A percentile compares a stretch with the other conserved stretches of the same genome.
phyloP scores from a whole-genome alignment of 352 stramenopile species.

The Phytophthora tentaculata region DNA sequence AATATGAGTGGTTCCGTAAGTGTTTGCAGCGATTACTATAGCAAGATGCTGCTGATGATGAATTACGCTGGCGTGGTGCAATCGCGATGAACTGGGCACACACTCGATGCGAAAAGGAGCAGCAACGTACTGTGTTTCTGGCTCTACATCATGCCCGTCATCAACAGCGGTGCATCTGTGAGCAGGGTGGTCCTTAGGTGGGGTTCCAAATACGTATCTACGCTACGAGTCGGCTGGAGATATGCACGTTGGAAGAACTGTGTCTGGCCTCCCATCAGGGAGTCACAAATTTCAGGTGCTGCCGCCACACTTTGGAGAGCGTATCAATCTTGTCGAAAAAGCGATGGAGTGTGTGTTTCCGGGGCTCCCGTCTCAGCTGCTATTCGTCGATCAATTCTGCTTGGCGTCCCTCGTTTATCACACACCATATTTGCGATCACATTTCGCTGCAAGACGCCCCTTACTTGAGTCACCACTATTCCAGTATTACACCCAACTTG shows the following conservation, averaged over 20 bases:
- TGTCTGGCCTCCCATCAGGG: slow-evolving; percentile 17
- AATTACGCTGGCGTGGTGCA: slow-evolving; percentile 21
- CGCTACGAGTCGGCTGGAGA: slow-evolving; percentile 25
- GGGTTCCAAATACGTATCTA: slow-evolving; percentile 30
- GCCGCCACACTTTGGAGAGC: slow-evolving; percentile 25
- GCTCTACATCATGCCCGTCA: slow-evolving; percentile 29
- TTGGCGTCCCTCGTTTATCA: slow-evolving; percentile 18
- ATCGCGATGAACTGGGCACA: slow-evolving; percentile 18
- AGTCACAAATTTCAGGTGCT: slow-evolving; percentile 22
- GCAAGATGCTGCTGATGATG: background rate
- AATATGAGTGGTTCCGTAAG: slow-evolving; percentile 20
- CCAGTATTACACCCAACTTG: slow-evolving; percentile 2
- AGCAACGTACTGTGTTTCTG: slow-evolving; percentile 23
- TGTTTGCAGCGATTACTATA: slow-evolving; percentile 11
- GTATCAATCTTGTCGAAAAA: no score
- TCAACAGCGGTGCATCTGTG: slow-evolving; percentile 24
- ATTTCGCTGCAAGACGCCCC: background rate
- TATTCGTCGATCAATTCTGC: slow-evolving; percentile 14
- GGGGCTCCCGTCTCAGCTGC: no score
- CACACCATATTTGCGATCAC: background rate
- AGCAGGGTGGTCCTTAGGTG: slow-evolving; percentile 25
- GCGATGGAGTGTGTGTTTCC: no score
- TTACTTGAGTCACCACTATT: slow-evolving; percentile 16
- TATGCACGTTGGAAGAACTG: slow-evolving; percentile 30
- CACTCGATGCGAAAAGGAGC: slow-evolving; percentile 41